Percentiles rank a stretch among this genome's conserved stretches.
These are phyloP conservation scores for Heritiera fomes DNA, from an alignment of 345 rosid species.

Conservation along the genomic window DNA sequence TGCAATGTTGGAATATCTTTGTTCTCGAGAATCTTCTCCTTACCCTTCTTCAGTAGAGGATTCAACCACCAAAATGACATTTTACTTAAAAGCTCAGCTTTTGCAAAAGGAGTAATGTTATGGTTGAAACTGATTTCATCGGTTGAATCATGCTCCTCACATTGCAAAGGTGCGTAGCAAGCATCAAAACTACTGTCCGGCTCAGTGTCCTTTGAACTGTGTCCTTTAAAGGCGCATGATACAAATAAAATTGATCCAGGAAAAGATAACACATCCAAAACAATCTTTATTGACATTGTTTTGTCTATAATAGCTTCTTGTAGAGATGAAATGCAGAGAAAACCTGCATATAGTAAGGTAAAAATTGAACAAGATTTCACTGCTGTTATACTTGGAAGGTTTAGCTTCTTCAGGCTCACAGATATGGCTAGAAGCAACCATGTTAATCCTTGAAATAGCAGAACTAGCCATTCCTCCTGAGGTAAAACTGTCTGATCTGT, in stretches of 20 bases:
- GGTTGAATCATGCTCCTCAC: conserved; percentile 23
- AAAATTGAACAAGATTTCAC: conserved; percentile 25
- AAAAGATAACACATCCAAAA: conserved; percentile 36
- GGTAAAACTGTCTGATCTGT: conserved; percentile 32
- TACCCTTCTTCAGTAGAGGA: conserved; percentile 54
- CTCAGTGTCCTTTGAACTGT: background rate
- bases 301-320: conserved; percentile 23
- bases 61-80: conserved; percentile 63
- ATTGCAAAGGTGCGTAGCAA: conserved; percentile 39
- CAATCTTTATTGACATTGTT: conserved; percentile 14
- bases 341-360: conserved; percentile 31
- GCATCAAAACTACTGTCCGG: conserved; percentile 1
- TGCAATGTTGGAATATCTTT: conserved; percentile 49
- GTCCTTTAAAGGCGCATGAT: conserved; percentile 22
- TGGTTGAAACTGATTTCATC: conserved; percentile 14
- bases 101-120: conserved; percentile 42
- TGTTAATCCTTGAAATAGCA: conserved; percentile 36
- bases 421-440: conserved; percentile 33
- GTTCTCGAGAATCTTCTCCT: conserved; percentile 37
- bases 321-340: conserved; percentile 34
- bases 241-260: conserved; percentile 43
- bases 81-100: conserved; percentile 46
- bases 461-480: conserved; percentile 32
- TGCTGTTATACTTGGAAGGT: background rate
- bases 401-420: conserved; percentile 26